phyloP scores from a whole-genome alignment of 2,329 filamentous ascomycete genomes.

The Colletotrichum sp. region DNA sequence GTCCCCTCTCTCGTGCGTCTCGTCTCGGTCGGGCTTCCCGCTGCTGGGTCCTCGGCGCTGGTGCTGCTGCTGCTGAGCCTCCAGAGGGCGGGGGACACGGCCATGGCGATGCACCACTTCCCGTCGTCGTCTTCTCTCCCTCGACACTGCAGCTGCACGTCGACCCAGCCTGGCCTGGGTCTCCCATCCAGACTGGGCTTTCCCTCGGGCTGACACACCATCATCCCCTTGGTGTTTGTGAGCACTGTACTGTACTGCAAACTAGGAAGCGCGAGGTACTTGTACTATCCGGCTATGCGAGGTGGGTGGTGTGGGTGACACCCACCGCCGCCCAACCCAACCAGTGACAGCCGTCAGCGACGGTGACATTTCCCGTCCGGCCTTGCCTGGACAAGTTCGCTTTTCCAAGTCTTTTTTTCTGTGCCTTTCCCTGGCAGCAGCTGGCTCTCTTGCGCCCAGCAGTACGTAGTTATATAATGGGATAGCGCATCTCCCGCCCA shows the following conservation, averaged over 20 bases:
- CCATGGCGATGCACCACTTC: background rate
- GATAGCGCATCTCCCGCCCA: constrained; percentile 10
- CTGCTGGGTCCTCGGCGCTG: background rate
- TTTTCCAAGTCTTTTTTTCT: background rate
- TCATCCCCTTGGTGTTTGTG: background rate
- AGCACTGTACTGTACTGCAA: background rate
- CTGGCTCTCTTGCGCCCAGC: background rate
- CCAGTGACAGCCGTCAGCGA: background rate
- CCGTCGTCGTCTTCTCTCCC: background rate
- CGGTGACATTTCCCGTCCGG: background rate
- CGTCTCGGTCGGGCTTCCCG: constrained; percentile 5
- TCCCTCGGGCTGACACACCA: background rate
- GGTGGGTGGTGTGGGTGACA: background rate
- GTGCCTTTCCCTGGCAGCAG: background rate
- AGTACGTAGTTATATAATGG: constrained; percentile 6
- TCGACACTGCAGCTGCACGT: background rate
- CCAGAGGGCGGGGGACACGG: background rate
- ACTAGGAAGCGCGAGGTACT: background rate
- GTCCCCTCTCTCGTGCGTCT: constrained; percentile 4
- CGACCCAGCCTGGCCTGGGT: constrained; percentile 12
- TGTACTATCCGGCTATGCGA: background rate
- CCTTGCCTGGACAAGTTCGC: background rate
- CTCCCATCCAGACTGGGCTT: constrained; percentile 4
- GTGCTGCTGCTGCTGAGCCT: background rate
- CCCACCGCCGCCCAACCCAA: background rate